Evolutionary conservation across 108 stramenopile genomes (phyloP).

Genomic region (Nannochloropsis salina): DNA sequence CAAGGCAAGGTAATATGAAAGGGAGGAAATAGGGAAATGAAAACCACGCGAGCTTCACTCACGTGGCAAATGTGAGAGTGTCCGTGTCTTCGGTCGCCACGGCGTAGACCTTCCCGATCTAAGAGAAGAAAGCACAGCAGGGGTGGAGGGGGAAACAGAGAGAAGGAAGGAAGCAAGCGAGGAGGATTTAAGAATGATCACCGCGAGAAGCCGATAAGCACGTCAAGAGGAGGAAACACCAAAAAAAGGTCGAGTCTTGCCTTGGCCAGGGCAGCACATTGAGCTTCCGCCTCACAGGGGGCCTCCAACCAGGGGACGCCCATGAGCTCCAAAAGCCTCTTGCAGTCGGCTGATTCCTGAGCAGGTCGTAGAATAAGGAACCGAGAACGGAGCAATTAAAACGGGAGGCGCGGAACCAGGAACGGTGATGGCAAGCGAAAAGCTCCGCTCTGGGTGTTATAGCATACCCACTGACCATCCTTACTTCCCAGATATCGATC

Average conservation of each 20-base stretch:
- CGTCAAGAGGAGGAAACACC: no score
- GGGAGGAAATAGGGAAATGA: neutral
- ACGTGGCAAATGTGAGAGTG: constrained; percentile 83
- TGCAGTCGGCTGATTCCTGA: constrained; percentile 58
- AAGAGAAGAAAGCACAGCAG: neutral
- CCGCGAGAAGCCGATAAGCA: neutral
- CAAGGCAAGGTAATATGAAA: neutral
- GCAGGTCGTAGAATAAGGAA: neutral
- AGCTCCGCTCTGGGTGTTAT: neutral
- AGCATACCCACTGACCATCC: no score
- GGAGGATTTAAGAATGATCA: neutral
- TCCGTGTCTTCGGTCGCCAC: constrained; percentile 99
- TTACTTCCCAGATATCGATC: no score
- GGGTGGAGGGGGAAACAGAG: neutral
- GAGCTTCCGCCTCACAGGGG: constrained; percentile 97
- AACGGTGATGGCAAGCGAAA: neutral
- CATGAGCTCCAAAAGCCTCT: constrained; percentile 78
- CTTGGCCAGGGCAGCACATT: constrained; percentile 81
- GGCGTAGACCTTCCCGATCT: constrained; percentile 73
- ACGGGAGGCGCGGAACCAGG: neutral
- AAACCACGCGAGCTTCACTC: neutral
- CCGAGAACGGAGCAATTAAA: neutral
- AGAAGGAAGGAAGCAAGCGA: neutral
- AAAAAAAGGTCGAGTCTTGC: constrained; percentile 14
- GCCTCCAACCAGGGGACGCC: constrained; percentile 89